Percentiles rank a stretch among this genome's conserved stretches.
Conservation (phyloP, 768 basidiomycete species). For the Cyclocybe aegerita region DNA sequence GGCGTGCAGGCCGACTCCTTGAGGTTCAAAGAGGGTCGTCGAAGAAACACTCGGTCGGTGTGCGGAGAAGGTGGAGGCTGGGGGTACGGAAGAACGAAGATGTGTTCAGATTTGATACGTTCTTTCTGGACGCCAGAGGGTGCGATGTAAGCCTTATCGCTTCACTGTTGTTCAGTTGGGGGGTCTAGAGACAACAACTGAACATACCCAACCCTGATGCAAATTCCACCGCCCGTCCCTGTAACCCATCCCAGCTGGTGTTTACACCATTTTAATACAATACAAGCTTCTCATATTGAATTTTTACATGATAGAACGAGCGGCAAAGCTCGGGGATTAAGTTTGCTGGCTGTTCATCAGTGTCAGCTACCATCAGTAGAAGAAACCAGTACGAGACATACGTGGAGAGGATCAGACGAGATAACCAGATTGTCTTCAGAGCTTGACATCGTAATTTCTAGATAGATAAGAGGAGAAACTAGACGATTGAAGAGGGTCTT, state of each 20-base stretch:
- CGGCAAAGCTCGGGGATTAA: constrained; percentile 84
- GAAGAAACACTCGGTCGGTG: constrained; percentile 73
- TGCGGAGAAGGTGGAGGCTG: constrained; percentile 59
- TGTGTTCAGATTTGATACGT: constrained; percentile 77
- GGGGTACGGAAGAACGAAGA: constrained; percentile 84
- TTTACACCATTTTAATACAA: background rate
- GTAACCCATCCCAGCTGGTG: constrained; percentile 83
- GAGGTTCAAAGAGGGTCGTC: constrained; percentile 66
- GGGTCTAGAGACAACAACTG: background rate
- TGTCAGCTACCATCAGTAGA: constrained; percentile 6
- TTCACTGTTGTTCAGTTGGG: constrained; percentile 19
- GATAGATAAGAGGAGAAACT: too few relatives aligned
- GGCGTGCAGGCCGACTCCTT: constrained; percentile 91
- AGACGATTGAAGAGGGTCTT: too few relatives aligned
- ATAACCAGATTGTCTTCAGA: constrained; percentile 49
- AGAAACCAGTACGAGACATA: constrained; percentile 26
- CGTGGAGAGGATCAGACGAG: constrained; percentile 64
- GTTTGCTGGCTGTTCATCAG: constrained; percentile 72
- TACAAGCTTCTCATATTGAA: background rate
- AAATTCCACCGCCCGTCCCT: constrained; percentile 83
- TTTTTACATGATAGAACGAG: constrained; percentile 63
- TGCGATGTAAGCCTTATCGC: constrained; percentile 81
- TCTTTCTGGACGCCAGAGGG: constrained; percentile 93
- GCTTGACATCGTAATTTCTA: constrained; percentile 17
- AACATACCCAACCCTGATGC: constrained; percentile 65